Percentiles rank a stretch among this genome's conserved stretches.
phyloP scores from a whole-genome alignment of 1,284 basidiomycete genomes.

The Fistulinella cinereoalba region DNA sequence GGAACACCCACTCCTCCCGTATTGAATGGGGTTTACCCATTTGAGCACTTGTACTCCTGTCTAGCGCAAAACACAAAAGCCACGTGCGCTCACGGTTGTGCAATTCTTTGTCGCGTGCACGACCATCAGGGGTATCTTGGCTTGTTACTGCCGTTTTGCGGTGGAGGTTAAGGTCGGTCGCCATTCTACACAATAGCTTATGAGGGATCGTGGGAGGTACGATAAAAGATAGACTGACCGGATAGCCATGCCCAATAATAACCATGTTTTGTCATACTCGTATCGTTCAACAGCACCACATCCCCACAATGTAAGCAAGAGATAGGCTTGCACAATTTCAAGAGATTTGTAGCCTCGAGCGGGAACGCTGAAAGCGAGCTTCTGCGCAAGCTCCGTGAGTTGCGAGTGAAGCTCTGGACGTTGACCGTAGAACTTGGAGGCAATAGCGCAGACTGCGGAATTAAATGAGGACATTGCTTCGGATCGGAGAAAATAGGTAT shows the following conservation, averaged over 20 bases:
- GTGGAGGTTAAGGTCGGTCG: constrained; percentile 93
- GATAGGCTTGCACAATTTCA: constrained; percentile 91
- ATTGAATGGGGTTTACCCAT: constrained; percentile 89
- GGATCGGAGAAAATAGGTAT: constrained; percentile 34
- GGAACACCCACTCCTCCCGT: constrained; percentile 72
- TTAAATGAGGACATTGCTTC: constrained; percentile 6
- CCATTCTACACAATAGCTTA: constrained; percentile 62
- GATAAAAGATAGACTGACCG: constrained; percentile 42
- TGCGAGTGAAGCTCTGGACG: constrained; percentile 82
- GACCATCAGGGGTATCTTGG: constrained; percentile 72
- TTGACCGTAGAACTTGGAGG: constrained; percentile 84
- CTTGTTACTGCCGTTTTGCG: constrained; percentile 75
- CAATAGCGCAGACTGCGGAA: constrained; percentile 81
- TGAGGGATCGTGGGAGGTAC: constrained; percentile 4
- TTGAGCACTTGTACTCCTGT: constrained; percentile 88
- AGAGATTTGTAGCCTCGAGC: constrained; percentile 90
- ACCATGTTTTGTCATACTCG: constrained; percentile 96
- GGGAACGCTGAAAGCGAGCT: constrained; percentile 88
- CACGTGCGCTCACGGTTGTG: constrained; percentile 94
- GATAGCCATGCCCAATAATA: constrained; percentile 83
- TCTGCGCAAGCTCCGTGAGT: constrained; percentile 82
- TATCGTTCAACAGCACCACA: constrained; percentile 91
- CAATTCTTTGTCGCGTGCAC: constrained; percentile 75
- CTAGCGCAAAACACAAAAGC: constrained; percentile 88
- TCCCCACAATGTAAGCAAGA: constrained; percentile 81